A percentile compares a stretch with the other conserved stretches of the same genome.
Evolutionary conservation across 2,329 filamentous ascomycete species (phyloP).

Genomic region (Scytalidium lignicola): DNA sequence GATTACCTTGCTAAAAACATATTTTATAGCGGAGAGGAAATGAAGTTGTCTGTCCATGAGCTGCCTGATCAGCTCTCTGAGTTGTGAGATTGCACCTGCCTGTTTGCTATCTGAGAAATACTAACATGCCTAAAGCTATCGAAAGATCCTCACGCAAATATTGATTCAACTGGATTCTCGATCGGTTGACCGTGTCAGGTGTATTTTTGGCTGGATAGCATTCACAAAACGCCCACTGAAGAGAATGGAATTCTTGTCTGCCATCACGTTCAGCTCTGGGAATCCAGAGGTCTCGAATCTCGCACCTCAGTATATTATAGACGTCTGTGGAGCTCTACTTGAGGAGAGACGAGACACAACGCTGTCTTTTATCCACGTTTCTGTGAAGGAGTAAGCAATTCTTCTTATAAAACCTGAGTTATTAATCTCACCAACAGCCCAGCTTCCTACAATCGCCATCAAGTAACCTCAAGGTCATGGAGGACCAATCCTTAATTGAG

Average conservation of each 20-base stretch:
- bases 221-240: slow-evolving; percentile 31
- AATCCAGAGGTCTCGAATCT: slow-evolving; percentile 6
- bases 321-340: slow-evolving; percentile 5
- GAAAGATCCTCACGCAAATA: slow-evolving; percentile 24
- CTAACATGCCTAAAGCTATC: slow-evolving; percentile 21
- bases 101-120: background rate
- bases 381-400: slow-evolving; percentile 7
- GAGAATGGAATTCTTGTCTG: slow-evolving; percentile 30
- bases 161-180: slow-evolving; percentile 18
- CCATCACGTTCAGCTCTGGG: slow-evolving; percentile 22
- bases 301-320: slow-evolving; percentile 16
- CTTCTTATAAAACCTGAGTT: background rate
- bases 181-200: slow-evolving; percentile 25
- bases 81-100: background rate
- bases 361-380: slow-evolving; percentile 8
- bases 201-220: slow-evolving; percentile 32
- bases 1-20: slow-evolving; percentile 29
- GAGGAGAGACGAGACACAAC: slow-evolving; percentile 5
- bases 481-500: slow-evolving; percentile 9
- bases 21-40: slow-evolving; percentile 22
- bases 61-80: slow-evolving; percentile 14
- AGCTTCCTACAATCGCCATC: slow-evolving; percentile 9
- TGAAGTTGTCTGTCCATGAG: slow-evolving; percentile 16
- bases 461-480: slow-evolving; percentile 5
- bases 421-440: background rate